phyloP scores from a whole-genome alignment of 1,139 yeast genomes.

The Nadsonia starkeyi-henricii region DNA sequence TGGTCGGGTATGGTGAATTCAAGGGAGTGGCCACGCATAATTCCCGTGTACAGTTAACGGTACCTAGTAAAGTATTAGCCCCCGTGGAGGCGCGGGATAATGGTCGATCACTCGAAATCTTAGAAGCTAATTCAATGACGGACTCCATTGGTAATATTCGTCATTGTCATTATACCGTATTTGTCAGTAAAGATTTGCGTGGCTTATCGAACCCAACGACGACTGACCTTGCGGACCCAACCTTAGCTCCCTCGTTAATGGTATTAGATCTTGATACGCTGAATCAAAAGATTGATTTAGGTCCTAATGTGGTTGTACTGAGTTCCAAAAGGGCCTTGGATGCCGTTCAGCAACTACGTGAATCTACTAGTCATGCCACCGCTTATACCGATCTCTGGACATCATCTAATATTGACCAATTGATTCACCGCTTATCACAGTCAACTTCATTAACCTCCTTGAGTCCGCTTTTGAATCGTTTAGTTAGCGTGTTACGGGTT shows the following conservation, averaged over 20 bases:
- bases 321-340: conserved; percentile 15
- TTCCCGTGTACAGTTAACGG: conserved; percentile 23
- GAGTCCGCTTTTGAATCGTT: conserved; percentile 7
- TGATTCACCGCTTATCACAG: conserved; percentile 11
- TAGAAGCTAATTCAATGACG: conserved; percentile 20
- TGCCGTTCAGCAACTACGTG: conserved; percentile 17
- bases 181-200: conserved; percentile 12
- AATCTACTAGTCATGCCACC: conserved; percentile 19
- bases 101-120: conserved; percentile 13
- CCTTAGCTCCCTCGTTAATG: conserved; percentile 5
- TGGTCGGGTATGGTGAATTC: conserved; percentile 19
- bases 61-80: conserved; percentile 18
- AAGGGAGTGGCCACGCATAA: conserved; percentile 23
- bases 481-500: too few relatives aligned
- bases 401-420: conserved; percentile 15
- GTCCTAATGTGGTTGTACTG: conserved; percentile 9
- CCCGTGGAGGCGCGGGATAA: conserved; percentile 2
- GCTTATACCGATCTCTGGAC: conserved; percentile 14
- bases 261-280: conserved; percentile 2
- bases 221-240: conserved; percentile 8
- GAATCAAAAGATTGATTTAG: conserved; percentile 1
- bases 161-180: conserved; percentile 20
- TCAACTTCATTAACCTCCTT: conserved; percentile 11
- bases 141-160: conserved; percentile 21
- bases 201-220: conserved; percentile 6